Base-by-base conservation (phyloP, 495 filamentous ascomycete genomes). In the Letharia columbiana region DNA sequence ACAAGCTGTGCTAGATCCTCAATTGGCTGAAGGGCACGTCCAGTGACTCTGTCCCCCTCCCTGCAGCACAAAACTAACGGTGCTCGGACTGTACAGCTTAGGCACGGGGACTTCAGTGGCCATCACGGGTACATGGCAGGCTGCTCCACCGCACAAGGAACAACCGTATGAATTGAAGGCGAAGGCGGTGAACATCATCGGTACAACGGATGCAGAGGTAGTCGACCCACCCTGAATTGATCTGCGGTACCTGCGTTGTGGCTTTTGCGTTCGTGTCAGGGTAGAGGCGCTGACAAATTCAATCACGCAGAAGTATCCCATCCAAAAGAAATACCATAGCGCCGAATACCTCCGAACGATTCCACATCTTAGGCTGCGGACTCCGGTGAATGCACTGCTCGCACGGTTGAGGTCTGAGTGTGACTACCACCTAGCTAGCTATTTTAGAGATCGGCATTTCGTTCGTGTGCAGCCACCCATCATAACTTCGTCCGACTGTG, bases 401-500 rank as follows among this genome's bases (percentile, higher is more conserved):
- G 79, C 96, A 33, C 89, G 90, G 58, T 82, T 98, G 68, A 87
- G 94, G 69, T 98, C 94, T 49, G 86, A 91, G 72, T 96, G 91
- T 64, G 81, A 87, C 54, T 77, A 82, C 61, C 82, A 84, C 54
- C 72, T 96, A 37, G 90, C 85, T 63, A 81, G 80, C 40, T 91
- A 89, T 75, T 96, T 97, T 68, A 79, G 78, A 68, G 73, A 78
- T 37, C 75, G 79, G 39, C 78, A 84, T 40, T 98, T 93, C 72
- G 81, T 90, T 23, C 94, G 98, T 75, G 89, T 89, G 23, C 93
- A 98, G 70, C 87, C 94, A 31, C 94, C 94, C 9, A 86, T 97
- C 66, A 89, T 98, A 71, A 98, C 95, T 10, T 96, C 94, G 7
- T 98, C 95, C 0, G 94, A 98, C 69, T 98, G 95, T 73, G 94